Conservation (phyloP, 1,139 yeast species). For the Citeromyces siamensis region DNA sequence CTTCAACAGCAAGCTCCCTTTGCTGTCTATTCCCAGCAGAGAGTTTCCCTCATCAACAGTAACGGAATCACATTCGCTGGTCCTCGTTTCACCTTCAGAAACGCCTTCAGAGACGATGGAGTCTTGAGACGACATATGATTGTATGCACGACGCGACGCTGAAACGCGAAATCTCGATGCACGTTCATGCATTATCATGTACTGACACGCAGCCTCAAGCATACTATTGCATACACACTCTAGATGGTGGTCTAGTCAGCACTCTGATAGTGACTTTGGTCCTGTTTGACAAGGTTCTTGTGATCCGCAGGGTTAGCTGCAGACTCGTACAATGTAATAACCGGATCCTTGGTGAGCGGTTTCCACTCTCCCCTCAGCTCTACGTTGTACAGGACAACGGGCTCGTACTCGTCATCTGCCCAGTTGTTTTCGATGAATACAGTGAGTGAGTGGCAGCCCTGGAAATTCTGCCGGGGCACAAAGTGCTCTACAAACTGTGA, state of each 20-base stretch:
- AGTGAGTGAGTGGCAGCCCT: slow-evolving; percentile 58
- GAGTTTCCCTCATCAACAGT: background rate
- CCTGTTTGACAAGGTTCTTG: slow-evolving; percentile 24
- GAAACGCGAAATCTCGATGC: background rate
- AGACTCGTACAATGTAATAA: slow-evolving; percentile 69
- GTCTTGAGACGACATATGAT: too few species aligned
- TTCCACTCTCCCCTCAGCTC: slow-evolving; percentile 79
- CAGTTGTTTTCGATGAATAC: slow-evolving; percentile 52
- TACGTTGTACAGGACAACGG: slow-evolving; percentile 48
- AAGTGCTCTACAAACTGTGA: slow-evolving; percentile 70
- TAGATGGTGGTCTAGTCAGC: background rate
- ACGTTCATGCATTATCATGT: background rate
- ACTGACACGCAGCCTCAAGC: slow-evolving; percentile 1
- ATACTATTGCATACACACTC: background rate
- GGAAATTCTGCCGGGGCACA: slow-evolving; percentile 63
- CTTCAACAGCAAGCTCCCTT: background rate
- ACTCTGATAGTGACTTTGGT: slow-evolving; percentile 5
- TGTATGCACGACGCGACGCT: too few species aligned
- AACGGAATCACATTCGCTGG: too few species aligned
- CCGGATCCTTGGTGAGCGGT: slow-evolving; percentile 51
- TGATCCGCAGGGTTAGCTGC: slow-evolving; percentile 94
- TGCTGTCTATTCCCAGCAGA: background rate
- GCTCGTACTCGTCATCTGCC: slow-evolving; percentile 43
- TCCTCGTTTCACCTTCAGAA: too few species aligned
- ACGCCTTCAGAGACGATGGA: too few species aligned